These are phyloP conservation scores for Fonsecaea pugnacius DNA, from an alignment of 2,329 filamentous ascomycete species.

Conservation along the genomic window DNA sequence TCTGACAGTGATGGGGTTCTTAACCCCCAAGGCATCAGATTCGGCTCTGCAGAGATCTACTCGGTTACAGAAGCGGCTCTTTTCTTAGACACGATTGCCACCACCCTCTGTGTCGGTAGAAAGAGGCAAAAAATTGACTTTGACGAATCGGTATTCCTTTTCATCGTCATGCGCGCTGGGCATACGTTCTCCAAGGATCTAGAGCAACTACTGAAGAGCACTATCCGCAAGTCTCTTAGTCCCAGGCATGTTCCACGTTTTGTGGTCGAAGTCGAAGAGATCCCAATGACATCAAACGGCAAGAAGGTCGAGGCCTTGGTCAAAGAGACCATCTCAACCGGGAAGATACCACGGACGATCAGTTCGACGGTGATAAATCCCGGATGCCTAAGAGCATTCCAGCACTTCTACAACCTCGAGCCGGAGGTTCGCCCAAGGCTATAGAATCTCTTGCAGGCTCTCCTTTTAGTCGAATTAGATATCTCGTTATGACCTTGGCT, in stretches of 20 bases:
- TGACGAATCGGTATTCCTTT: constrained; percentile 31
- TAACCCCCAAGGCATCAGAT: constrained; percentile 77
- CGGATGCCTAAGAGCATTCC: constrained; percentile 43
- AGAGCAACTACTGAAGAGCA: constrained; percentile 62
- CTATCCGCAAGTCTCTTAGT: constrained; percentile 68
- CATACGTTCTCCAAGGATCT: constrained; percentile 43
- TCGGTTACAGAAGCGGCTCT: constrained; percentile 60
- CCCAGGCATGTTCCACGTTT: constrained; percentile 40
- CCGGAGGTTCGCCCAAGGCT: constrained; percentile 3
- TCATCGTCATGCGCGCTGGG: constrained; percentile 21
- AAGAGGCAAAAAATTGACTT: constrained; percentile 18
- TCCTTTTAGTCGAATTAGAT: background rate
- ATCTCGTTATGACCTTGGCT: background rate
- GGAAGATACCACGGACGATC: constrained; percentile 43
- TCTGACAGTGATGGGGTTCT: constrained; percentile 69
- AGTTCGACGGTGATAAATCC: constrained; percentile 49
- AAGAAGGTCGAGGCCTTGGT: constrained; percentile 32
- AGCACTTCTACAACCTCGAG: constrained; percentile 37
- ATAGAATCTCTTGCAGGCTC: background rate
- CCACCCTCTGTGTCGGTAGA: constrained; percentile 25
- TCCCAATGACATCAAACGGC: constrained; percentile 29
- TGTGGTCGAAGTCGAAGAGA: constrained; percentile 22
- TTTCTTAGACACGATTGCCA: constrained; percentile 6
- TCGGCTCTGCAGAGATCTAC: constrained; percentile 81
- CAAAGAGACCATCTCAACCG: constrained; percentile 39